A percentile compares a stretch with the other conserved stretches of the same genome.
Evolutionary conservation across 176 grass and related monocot species (phyloP).

Genomic region (Rhynchospora tenuis): DNA sequence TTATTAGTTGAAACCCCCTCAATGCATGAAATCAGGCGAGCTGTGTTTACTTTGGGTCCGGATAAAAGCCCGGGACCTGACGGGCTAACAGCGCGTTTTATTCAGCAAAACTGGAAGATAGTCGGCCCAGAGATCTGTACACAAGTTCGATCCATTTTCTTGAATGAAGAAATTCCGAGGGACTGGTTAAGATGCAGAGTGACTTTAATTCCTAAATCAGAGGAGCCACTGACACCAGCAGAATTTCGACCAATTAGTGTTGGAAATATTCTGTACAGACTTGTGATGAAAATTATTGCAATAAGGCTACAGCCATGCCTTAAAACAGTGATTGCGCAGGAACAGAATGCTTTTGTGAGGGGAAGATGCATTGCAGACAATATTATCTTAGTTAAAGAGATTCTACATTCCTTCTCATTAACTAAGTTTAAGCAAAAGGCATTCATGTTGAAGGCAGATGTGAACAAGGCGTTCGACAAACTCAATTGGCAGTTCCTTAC

Average conservation of each 20-base stretch:
- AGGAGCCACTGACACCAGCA: not conserved
- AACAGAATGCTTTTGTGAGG: not conserved
- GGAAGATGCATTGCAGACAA: not conserved
- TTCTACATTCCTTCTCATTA: not conserved
- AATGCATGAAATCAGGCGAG: not conserved
- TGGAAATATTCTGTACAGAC: not conserved
- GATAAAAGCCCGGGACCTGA: not conserved
- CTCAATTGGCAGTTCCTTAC: not conserved
- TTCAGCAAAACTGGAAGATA: not conserved
- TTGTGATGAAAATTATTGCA: not conserved
- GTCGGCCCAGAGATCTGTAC: not conserved
- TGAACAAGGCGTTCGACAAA: not conserved
- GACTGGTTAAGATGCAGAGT: not conserved
- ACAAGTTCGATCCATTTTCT: not conserved
- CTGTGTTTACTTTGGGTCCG: not conserved
- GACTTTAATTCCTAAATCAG: not conserved
- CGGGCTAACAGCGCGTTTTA: not conserved
- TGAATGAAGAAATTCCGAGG: not conserved
- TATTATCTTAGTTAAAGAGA: not conserved
- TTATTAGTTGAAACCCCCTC: not conserved
- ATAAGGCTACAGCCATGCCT: not conserved
- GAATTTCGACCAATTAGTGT: not conserved
- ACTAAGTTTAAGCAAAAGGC: not conserved
- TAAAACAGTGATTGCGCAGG: not conserved
- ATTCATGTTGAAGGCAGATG: not conserved